These are phyloP conservation scores for Umbellularia californica DNA, from an alignment of 164 flowering plant genomes.

Conservation along the genomic window DNA sequence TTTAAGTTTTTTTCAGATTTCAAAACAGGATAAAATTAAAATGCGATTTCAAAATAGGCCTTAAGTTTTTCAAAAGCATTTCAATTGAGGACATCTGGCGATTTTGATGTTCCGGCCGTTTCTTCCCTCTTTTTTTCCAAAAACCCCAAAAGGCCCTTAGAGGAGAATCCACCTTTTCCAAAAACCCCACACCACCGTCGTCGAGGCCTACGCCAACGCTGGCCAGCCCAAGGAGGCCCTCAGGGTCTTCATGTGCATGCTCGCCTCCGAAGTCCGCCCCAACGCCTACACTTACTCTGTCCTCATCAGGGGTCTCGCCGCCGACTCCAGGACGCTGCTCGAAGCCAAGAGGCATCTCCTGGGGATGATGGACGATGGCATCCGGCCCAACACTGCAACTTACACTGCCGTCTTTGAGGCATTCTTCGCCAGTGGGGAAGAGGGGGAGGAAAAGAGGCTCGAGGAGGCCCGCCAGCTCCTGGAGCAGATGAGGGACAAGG, in stretches of 20 bases:
- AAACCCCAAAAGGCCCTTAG: too few relatives aligned
- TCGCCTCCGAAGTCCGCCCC: conserved; percentile 67
- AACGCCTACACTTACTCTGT: conserved; percentile 77
- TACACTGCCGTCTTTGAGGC: conserved; percentile 60
- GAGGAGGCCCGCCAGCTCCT: conserved; percentile 55
- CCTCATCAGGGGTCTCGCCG: conserved; percentile 57
- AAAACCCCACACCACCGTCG: conserved; percentile 80
- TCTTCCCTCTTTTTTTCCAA: too few relatives aligned
- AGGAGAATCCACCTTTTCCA: too few relatives aligned
- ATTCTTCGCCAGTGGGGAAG: conserved; percentile 31
- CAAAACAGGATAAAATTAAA: too few relatives aligned
- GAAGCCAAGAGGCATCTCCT: conserved; percentile 59
- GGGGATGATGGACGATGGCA: conserved; percentile 77
- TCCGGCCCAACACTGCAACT: conserved; percentile 48
- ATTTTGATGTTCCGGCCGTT: too few relatives aligned
- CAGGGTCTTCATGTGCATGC: conserved; percentile 59
- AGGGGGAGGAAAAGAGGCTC: conserved; percentile 16
- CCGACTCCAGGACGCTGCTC: conserved; percentile 28
- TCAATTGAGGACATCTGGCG: too few relatives aligned
- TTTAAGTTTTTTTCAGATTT: too few relatives aligned
- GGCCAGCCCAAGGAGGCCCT: conserved; percentile 66
- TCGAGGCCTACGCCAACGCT: conserved; percentile 76
- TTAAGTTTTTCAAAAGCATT: too few relatives aligned
- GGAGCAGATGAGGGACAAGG: conserved; percentile 52
- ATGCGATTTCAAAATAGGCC: too few relatives aligned